These are phyloP conservation scores for Colletotrichum caudatum DNA, from an alignment of 2,329 filamentous ascomycete species.

Conservation along the genomic window DNA sequence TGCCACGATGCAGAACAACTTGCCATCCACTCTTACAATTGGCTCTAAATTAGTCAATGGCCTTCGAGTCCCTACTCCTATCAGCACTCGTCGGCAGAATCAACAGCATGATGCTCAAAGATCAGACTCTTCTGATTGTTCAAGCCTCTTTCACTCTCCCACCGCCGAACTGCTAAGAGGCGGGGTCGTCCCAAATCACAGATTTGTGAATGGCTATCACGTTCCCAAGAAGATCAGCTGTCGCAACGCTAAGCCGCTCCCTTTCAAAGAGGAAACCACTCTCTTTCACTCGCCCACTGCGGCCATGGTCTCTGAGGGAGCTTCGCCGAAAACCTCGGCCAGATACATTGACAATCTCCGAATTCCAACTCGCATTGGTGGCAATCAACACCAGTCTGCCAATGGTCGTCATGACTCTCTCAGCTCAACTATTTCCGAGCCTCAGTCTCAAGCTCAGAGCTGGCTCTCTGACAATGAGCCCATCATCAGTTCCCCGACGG, in stretches of 20 bases:
- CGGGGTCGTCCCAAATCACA: neutral
- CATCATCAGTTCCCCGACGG: neutral
- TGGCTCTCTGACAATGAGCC: neutral
- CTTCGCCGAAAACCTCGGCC: too few relatives aligned
- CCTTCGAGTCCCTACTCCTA: neutral
- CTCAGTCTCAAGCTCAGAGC: neutral
- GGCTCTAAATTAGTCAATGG: neutral
- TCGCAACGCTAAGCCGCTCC: neutral
- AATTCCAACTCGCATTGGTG: neutral
- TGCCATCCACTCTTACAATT: neutral
- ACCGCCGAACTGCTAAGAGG: neutral
- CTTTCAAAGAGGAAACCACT: neutral
- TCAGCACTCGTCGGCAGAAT: too few relatives aligned
- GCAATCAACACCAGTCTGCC: neutral
- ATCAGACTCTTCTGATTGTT: too few relatives aligned
- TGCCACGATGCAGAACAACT: neutral
- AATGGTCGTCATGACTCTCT: neutral
- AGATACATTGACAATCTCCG: neutral
- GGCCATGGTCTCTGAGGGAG: too few relatives aligned
- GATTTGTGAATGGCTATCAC: conserved; percentile 1
- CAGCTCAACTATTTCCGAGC: neutral
- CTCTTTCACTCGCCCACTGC: neutral
- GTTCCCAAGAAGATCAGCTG: neutral
- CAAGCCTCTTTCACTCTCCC: neutral
- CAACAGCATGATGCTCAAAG: neutral